phyloP scores from a whole-genome alignment of 352 stramenopile genomes.

The Pythium oligandrum region DNA sequence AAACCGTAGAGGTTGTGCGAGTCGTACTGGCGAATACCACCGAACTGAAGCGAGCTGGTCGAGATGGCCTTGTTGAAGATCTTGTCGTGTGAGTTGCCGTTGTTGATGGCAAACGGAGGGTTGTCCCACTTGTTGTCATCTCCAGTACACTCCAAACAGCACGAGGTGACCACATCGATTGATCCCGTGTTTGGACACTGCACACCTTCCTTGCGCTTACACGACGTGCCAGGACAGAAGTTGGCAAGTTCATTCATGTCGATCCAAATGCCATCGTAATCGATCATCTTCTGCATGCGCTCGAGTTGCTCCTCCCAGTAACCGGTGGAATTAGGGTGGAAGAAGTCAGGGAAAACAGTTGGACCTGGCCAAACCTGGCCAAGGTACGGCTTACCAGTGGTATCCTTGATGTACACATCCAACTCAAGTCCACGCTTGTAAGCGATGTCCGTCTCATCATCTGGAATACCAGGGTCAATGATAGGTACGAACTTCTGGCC shows the following conservation, averaged over 20 bases:
- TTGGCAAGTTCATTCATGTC: constrained; percentile 88
- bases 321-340: constrained; percentile 49
- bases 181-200: constrained; percentile 30
- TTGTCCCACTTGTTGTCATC: constrained; percentile 50
- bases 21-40: constrained; percentile 63
- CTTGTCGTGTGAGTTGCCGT: constrained; percentile 25
- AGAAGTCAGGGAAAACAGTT: constrained; percentile 80
- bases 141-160: constrained; percentile 33
- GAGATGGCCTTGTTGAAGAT: constrained; percentile 68
- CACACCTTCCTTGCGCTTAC: constrained; percentile 25
- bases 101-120: constrained; percentile 57
- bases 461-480: constrained; percentile 76
- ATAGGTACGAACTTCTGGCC: constrained; percentile 78
- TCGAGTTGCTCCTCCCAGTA: constrained; percentile 70
- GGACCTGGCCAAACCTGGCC: constrained; percentile 83
- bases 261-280: constrained; percentile 78
- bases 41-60: constrained; percentile 48
- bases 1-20: constrained; percentile 80
- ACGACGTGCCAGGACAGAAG: constrained; percentile 52
- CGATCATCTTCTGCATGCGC: constrained; percentile 42
- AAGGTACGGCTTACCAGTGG: constrained; percentile 47
- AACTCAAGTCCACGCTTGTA: constrained; percentile 52
- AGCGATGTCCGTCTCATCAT: constrained; percentile 41
- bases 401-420: constrained; percentile 80
- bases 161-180: constrained; percentile 35